phyloP scores from a whole-genome alignment of 345 rosid genomes.

The Citrus inodora region DNA sequence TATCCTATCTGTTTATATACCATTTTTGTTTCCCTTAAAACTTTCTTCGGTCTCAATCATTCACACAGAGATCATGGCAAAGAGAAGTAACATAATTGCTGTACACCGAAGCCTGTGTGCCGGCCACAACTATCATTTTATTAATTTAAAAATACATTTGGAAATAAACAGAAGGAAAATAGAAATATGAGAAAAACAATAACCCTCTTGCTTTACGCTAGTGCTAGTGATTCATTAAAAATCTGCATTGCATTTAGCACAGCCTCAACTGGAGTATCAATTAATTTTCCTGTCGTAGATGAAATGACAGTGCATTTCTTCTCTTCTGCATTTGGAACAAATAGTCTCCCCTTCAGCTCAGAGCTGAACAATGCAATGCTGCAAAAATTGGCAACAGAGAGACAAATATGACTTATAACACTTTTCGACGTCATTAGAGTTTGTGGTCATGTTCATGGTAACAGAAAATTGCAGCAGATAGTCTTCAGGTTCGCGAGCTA shows the following conservation, averaged over 20 bases:
- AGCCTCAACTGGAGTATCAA: conserved; percentile 54
- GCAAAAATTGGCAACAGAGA: conserved; percentile 12
- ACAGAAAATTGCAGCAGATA: too few species aligned
- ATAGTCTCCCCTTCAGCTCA: conserved; percentile 64
- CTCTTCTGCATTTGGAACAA: conserved; percentile 65
- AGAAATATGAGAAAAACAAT: neutral
- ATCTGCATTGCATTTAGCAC: conserved; percentile 60
- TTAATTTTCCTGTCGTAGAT: conserved; percentile 68
- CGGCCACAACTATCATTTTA: neutral
- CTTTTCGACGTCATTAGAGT: neutral
- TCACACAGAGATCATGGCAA: neutral
- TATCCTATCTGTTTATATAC: too few species aligned
- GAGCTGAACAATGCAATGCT: conserved; percentile 84
- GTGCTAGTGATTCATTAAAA: conserved; percentile 64
- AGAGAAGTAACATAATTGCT: neutral
- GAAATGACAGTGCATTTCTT: conserved; percentile 56
- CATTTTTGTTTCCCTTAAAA: too few species aligned
- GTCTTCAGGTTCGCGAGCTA: too few species aligned
- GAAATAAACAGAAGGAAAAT: neutral
- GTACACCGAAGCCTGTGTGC: neutral
- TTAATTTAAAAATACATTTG: neutral
- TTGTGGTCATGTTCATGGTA: neutral
- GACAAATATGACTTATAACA: neutral
- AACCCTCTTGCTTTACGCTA: conserved; percentile 34
- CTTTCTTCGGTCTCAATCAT: too few species aligned